These are phyloP conservation scores for Diaporthe sp. DNA, from an alignment of 2,329 filamentous ascomycete genomes.

Conservation along the genomic window DNA sequence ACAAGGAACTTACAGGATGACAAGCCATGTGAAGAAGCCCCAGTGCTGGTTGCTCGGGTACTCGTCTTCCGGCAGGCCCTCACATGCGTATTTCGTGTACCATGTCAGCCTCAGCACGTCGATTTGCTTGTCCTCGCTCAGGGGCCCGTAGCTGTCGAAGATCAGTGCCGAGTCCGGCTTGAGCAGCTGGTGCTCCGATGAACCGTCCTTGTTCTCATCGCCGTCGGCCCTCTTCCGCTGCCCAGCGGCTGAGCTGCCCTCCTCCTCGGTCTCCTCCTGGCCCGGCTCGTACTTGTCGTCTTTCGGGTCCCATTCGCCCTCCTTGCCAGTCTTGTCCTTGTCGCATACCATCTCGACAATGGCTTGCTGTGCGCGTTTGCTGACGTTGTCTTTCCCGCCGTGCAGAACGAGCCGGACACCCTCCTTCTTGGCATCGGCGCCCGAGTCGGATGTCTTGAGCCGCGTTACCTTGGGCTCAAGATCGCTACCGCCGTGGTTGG, in stretches of 20 bases:
- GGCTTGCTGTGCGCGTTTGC: slow-evolving; percentile 74
- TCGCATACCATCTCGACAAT: slow-evolving; percentile 91
- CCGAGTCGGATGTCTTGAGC: slow-evolving; percentile 74
- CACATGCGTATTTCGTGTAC: slow-evolving; percentile 90
- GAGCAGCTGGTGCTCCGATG: slow-evolving; percentile 65
- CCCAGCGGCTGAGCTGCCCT: slow-evolving; percentile 38
- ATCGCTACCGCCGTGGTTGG: slow-evolving; percentile 66
- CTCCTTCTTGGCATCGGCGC: slow-evolving; percentile 76
- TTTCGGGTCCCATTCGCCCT: slow-evolving; percentile 72
- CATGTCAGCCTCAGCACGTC: slow-evolving; percentile 83
- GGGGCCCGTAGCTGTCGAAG: slow-evolving; percentile 79
- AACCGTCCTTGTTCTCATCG: slow-evolving; percentile 48
- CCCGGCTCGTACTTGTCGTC: slow-evolving; percentile 65
- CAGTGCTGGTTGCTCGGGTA: slow-evolving; percentile 68
- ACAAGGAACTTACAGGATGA: slow-evolving; percentile 80
- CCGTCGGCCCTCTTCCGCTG: slow-evolving; percentile 44
- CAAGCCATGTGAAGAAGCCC: slow-evolving; percentile 98
- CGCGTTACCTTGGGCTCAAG: slow-evolving; percentile 77
- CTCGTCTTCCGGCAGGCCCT: slow-evolving; percentile 60
- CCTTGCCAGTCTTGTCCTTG: slow-evolving; percentile 76
- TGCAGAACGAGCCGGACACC: slow-evolving; percentile 79
- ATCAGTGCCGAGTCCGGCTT: slow-evolving; percentile 75
- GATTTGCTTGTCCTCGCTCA: slow-evolving; percentile 67
- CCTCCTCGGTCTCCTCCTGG: slow-evolving; percentile 35
- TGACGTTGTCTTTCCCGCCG: slow-evolving; percentile 65